A percentile compares a stretch with the other conserved stretches of the same genome.
Evolutionary conservation across 2,329 filamentous ascomycete species (phyloP).

Genomic region (Alternaria sp.): DNA sequence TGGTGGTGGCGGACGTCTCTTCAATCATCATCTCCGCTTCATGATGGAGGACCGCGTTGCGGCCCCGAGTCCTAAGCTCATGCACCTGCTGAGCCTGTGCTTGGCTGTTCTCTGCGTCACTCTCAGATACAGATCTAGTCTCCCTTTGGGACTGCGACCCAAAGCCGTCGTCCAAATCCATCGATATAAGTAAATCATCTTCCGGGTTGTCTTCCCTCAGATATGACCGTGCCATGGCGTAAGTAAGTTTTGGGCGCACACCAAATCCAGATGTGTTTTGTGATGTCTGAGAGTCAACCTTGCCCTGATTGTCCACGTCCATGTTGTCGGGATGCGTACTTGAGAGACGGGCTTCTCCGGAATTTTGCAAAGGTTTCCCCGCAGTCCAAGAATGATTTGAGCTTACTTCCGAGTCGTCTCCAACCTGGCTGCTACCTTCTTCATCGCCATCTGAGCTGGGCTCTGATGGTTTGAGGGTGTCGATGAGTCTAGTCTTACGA

Average conservation of each 20-base stretch:
- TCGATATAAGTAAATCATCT: conserved; percentile 48
- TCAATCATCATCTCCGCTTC: conserved; percentile 66
- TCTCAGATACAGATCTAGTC: conserved; percentile 49
- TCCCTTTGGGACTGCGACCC: conserved; percentile 27
- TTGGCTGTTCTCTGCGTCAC: conserved; percentile 53
- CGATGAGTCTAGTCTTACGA: conserved; percentile 43
- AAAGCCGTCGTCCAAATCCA: conserved; percentile 41
- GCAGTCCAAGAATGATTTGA: background rate
- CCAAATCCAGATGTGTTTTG: conserved; percentile 29
- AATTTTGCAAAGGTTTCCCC: background rate
- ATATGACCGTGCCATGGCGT: conserved; percentile 67
- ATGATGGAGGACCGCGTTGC: conserved; percentile 64
- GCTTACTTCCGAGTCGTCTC: conserved; percentile 16
- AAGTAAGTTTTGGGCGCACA: conserved; percentile 61
- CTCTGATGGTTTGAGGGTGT: conserved; percentile 40
- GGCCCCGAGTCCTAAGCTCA: conserved; percentile 67
- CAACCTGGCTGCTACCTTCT: conserved; percentile 36
- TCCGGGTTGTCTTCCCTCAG: conserved; percentile 62
- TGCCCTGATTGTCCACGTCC: conserved; percentile 29
- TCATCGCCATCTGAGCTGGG: conserved; percentile 36
- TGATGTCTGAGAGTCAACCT: conserved; percentile 40
- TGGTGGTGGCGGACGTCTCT: conserved; percentile 62
- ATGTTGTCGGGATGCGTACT: conserved; percentile 21
- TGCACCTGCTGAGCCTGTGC: conserved; percentile 64
- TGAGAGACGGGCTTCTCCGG: background rate